Evolutionary conservation across 2,329 filamentous ascomycete species (phyloP), one percentile per base, ranked within the genome.

Genomic region (Remersonia thermophila): DNA sequence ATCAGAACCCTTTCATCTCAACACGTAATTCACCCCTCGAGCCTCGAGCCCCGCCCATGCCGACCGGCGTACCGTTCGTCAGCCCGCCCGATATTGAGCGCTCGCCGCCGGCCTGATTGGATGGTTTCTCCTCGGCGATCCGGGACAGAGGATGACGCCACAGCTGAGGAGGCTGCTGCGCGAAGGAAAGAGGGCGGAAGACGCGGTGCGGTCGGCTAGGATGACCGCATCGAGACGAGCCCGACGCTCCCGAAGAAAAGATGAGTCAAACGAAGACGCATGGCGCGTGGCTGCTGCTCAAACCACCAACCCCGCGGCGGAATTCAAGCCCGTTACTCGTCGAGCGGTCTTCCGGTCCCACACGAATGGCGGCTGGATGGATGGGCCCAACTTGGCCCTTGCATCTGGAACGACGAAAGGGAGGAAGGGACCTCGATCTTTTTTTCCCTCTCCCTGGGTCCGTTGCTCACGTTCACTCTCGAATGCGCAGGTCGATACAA

Each of bases 101-200:
- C 26, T 16, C 33, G 27, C 13, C 13, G 27, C 20, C 30, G 4
- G 13, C 15, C 32, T 55, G 51, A 59, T 58, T 58, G 55, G 54
- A 33, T 40, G 31, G 14, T 17, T 17, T 33, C 31, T 36, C 20
- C 9, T 25, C 33, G 52, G 48, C 47, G 47, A 49, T 46, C 47
- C 44, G 41, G 43, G 43, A 45, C 40, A 43, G 46, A 49, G 46
- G 48, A 48, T 51, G 45, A 50, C 55, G 56, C 57, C 56, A 57
- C 55, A 55, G 57, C 56, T 60, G 55, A 58, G n/a, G 54, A 47
- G 39, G 33, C 43, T 30, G 30, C 30, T 26, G 34, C 16, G 40
- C 5, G 20, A 6, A 9, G 9, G 9, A 23, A 23, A 23, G 20
- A 6, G 20, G 27, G 26, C 27, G 38, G 29, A 39, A 37, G 32